A percentile compares a stretch with the other conserved stretches of the same genome.
phyloP scores from a whole-genome alignment of 768 basidiomycete species.

The Amanita jacksonii region DNA sequence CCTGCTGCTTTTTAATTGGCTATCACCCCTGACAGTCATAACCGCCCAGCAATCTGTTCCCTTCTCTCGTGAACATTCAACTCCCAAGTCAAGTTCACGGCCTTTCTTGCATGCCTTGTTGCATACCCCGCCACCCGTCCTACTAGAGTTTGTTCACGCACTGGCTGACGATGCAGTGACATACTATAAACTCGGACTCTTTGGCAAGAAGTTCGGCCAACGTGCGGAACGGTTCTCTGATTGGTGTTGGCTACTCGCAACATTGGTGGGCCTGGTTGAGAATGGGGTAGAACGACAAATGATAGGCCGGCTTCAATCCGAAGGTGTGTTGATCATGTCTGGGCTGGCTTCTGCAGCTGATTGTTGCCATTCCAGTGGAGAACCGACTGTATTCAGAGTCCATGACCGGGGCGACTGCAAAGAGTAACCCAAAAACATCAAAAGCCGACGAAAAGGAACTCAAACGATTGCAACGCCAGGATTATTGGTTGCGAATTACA shows the following conservation, averaged over 20 bases:
- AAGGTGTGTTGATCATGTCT: constrained; percentile 35
- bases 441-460: constrained; percentile 68
- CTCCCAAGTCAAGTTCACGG: constrained; percentile 30
- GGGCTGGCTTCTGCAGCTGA: constrained; percentile 2
- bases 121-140: constrained; percentile 73
- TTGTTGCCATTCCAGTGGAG: constrained; percentile 41
- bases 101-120: constrained; percentile 69
- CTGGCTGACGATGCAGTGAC: constrained; percentile 74
- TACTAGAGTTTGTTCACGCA: constrained; percentile 69
- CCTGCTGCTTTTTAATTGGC: constrained; percentile 79
- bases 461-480: constrained; percentile 53
- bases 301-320: constrained; percentile 49
- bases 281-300: constrained; percentile 73
- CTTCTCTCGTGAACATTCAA: constrained; percentile 38
- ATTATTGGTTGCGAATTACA: constrained; percentile 67
- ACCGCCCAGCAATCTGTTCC: constrained; percentile 62
- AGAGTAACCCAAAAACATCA: constrained; percentile 48
- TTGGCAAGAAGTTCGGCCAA: constrained; percentile 54
- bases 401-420: constrained; percentile 58
- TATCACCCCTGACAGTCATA: constrained; percentile 63
- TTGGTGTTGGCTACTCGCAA: constrained; percentile 82
- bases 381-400: constrained; percentile 66
- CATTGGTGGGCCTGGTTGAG: constrained; percentile 73
- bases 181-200: constrained; percentile 59
- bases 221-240: constrained; percentile 69